These are phyloP conservation scores for Clavispora carvajalis DNA, from an alignment of 805 yeast species.

Conservation along the genomic window DNA sequence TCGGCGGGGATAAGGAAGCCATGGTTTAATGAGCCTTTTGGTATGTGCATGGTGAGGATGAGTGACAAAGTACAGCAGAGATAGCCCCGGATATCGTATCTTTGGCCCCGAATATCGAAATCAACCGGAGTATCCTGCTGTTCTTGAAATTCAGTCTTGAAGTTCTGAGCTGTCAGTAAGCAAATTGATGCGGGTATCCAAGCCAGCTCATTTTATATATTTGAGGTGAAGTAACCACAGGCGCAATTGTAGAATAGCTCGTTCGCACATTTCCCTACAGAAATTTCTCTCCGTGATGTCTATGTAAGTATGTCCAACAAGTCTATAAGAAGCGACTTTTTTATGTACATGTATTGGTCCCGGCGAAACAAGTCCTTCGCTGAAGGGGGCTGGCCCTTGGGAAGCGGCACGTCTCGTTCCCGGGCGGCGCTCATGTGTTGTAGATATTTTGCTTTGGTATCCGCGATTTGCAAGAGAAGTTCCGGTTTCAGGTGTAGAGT, in stretches of 20 bases:
- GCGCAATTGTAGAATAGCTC: no score
- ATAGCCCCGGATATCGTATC: no score
- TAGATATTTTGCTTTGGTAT: neutral
- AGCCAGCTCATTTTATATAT: no score
- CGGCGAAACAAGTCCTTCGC: neutral
- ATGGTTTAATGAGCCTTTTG: conserved; percentile 15
- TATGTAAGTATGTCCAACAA: conserved; percentile 1
- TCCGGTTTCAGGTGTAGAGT: neutral
- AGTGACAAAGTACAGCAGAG: no score
- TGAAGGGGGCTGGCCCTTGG: neutral
- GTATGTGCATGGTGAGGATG: no score
- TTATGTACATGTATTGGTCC: conserved; percentile 3
- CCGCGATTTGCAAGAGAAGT: neutral
- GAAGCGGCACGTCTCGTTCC: neutral
- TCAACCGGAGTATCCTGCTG: no score
- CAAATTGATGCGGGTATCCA: no score
- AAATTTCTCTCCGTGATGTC: neutral
- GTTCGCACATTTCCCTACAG: neutral
- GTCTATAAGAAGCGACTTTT: conserved; percentile 2
- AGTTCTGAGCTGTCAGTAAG: no score
- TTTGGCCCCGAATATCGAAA: no score
- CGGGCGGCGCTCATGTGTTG: neutral
- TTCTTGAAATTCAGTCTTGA: no score
- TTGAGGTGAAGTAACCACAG: no score
- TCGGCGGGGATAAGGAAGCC: conserved; percentile 14